Evolutionary conservation across 495 filamentous ascomycete genomes (phyloP).

Genomic region (Rusavskia elegans): DNA sequence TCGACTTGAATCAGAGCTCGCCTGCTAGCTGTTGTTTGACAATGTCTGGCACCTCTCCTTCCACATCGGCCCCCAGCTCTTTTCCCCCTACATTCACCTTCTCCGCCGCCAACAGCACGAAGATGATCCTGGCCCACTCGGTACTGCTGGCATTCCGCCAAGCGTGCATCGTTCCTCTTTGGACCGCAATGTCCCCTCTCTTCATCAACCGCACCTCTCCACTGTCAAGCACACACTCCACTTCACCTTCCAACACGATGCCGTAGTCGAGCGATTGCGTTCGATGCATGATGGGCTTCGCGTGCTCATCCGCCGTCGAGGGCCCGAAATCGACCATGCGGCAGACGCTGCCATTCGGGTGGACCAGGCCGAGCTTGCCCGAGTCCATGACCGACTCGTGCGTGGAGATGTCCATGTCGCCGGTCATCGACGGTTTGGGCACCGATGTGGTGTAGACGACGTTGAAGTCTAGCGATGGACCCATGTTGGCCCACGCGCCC

Average conservation of each 20-base stretch:
- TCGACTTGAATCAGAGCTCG: too few species aligned
- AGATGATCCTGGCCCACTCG: constrained; percentile 43
- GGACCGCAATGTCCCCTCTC: constrained; percentile 46
- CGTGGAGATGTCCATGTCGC: constrained; percentile 32
- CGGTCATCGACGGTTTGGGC: constrained; percentile 31
- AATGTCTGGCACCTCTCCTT: too few species aligned
- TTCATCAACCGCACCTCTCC: constrained; percentile 38
- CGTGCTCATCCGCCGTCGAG: background rate
- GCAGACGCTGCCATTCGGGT: constrained; percentile 14
- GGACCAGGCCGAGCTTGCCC: constrained; percentile 18
- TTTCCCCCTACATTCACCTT: too few species aligned
- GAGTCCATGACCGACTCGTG: constrained; percentile 13
- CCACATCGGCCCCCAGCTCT: too few species aligned
- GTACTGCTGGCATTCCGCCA: constrained; percentile 42
- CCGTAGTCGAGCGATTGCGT: constrained; percentile 64
- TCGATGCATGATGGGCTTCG: constrained; percentile 37
- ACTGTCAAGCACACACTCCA: constrained; percentile 47
- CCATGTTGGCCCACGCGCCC: constrained; percentile 9
- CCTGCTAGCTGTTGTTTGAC: too few species aligned
- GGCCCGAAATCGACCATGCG: constrained; percentile 17
- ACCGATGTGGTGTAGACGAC: constrained; percentile 31
- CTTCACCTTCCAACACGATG: constrained; percentile 55
- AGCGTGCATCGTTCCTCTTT: constrained; percentile 52
- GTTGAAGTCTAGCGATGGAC: constrained; percentile 16
- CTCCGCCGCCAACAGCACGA: constrained; percentile 25